Conservation (phyloP, 1,284 basidiomycete species). For the Porodaedalea pini region DNA sequence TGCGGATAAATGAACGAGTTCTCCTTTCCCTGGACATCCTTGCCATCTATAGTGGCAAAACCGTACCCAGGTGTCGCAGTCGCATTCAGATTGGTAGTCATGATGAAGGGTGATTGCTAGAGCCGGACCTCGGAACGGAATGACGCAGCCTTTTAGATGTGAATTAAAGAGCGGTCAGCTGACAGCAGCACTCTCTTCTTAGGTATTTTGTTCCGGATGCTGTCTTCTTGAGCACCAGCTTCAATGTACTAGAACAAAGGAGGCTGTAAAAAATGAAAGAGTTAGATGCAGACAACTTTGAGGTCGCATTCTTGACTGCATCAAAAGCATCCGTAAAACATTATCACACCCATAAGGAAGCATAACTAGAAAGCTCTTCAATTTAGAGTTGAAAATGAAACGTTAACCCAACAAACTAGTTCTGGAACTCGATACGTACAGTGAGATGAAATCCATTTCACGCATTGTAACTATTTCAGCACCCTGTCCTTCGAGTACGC, state of each 20-base stretch:
- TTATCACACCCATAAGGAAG: too few relatives aligned
- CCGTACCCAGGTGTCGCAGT: conserved; percentile 22
- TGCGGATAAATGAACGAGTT: conserved; percentile 37
- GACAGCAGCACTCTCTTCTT: not conserved
- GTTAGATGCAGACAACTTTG: too few relatives aligned
- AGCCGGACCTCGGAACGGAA: not conserved
- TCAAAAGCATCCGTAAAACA: too few relatives aligned
- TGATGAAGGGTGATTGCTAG: not conserved
- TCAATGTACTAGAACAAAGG: too few relatives aligned
- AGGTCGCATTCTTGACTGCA: too few relatives aligned
- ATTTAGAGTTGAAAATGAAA: too few relatives aligned
- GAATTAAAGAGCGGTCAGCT: not conserved
- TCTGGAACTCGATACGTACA: not conserved
- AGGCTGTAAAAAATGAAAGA: too few relatives aligned
- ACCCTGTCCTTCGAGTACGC: too few relatives aligned
- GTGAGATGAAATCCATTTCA: not conserved
- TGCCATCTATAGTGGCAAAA: conserved; percentile 3
- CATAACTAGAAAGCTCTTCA: too few relatives aligned
- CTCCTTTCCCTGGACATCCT: not conserved
- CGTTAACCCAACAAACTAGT: not conserved
- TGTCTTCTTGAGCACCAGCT: not conserved
- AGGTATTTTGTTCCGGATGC: not conserved
- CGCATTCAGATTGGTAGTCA: conserved; percentile 13
- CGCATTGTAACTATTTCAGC: not conserved
- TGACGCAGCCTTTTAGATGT: not conserved